These are phyloP conservation scores for Phalaenopsis hybrid DNA, from an alignment of 116 monocot genomes.

Conservation along the genomic window DNA sequence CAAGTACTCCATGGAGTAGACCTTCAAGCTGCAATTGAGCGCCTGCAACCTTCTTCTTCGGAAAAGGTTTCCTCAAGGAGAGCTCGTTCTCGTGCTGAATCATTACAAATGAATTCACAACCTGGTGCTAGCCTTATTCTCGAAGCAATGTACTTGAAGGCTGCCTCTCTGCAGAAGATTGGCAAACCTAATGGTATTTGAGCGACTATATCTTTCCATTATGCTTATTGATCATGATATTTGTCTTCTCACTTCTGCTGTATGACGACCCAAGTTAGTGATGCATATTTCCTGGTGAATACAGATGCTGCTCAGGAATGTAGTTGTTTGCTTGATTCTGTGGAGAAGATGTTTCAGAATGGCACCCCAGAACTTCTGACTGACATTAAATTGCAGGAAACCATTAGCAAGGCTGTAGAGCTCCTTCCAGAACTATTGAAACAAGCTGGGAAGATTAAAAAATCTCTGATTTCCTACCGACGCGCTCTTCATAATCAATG, in stretches of 20 bases:
- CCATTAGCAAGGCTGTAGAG: conserved; percentile 46
- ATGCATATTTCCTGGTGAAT: conserved; percentile 6
- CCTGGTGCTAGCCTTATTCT: conserved; percentile 54
- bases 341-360: conserved; percentile 54
- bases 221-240: not conserved
- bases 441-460: conserved; percentile 42
- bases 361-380: conserved; percentile 38
- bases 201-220: not conserved
- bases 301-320: conserved; percentile 66
- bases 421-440: conserved; percentile 64
- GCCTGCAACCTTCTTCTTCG: conserved; percentile 34
- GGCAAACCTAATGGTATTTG: conserved; percentile 41
- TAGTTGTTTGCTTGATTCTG: conserved; percentile 49
- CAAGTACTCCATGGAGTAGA: conserved; percentile 66
- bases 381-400: conserved; percentile 52
- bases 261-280: not conserved
- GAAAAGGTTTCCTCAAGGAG: conserved; percentile 30
- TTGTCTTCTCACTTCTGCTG: not conserved
- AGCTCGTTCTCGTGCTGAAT: conserved; percentile 30
- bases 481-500: conserved; percentile 52
- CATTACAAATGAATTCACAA: conserved; percentile 25
- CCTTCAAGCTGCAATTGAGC: conserved; percentile 53
- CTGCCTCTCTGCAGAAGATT: conserved; percentile 50
- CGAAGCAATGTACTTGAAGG: conserved; percentile 62
- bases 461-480: conserved; percentile 45